These are phyloP conservation scores for Tulasnella sp. DNA, from an alignment of 768 basidiomycete species.

Conservation along the genomic window DNA sequence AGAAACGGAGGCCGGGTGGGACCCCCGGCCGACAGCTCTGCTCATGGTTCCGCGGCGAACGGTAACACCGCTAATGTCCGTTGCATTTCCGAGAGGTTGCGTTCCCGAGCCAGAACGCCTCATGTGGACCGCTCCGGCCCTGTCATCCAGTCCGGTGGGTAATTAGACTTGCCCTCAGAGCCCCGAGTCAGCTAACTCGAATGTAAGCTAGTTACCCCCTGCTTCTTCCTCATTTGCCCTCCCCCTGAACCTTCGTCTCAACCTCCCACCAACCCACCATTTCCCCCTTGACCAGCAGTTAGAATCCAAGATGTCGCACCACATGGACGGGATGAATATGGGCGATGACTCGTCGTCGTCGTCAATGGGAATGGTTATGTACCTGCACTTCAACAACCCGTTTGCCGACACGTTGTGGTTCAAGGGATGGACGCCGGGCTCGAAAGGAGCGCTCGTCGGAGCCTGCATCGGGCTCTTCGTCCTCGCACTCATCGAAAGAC, in stretches of 20 bases:
- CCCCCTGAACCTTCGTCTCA: not conserved
- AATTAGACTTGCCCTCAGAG: not conserved
- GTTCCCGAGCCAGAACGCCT: not conserved
- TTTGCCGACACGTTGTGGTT: constrained; percentile 57
- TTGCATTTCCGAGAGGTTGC: not conserved
- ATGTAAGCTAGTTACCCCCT: not conserved
- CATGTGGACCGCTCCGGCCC: not conserved
- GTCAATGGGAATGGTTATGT: constrained; percentile 42
- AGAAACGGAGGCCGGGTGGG: not conserved
- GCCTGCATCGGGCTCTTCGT: constrained; percentile 61
- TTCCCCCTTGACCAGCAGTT: not conserved
- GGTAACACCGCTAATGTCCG: not conserved
- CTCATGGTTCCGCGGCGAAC: not conserved
- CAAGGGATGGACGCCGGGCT: constrained; percentile 52
- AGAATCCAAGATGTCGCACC: not conserved
- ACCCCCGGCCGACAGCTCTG: too few species aligned
- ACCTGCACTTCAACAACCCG: constrained; percentile 46
- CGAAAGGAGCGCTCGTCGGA: constrained; percentile 58
- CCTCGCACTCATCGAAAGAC: constrained; percentile 60
- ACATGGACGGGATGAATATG: not conserved
- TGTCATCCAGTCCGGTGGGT: not conserved
- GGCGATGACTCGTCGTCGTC: not conserved
- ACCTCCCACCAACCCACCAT: not conserved
- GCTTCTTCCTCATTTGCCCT: not conserved
- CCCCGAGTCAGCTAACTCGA: not conserved